A percentile compares a stretch with the other conserved stretches of the same genome.
Evolutionary conservation across 164 flowering plant species (phyloP).

Genomic region (Warburgia ugandensis): DNA sequence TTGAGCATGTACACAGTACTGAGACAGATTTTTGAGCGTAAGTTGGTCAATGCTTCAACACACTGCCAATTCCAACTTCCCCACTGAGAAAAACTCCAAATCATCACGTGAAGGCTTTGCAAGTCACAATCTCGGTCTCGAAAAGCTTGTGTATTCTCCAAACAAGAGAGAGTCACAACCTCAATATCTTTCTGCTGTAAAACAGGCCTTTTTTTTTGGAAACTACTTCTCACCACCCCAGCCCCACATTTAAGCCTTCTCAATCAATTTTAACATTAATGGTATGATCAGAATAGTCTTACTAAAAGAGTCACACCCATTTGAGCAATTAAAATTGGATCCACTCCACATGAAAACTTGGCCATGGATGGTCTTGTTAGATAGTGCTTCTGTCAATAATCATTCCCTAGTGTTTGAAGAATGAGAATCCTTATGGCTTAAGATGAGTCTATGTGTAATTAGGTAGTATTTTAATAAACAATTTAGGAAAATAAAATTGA

Average conservation of each 20-base stretch:
- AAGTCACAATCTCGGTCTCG: slow-evolving; percentile 27
- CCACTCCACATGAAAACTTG: no score
- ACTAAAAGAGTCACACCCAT: no score
- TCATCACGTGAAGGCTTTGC: slow-evolving; percentile 39
- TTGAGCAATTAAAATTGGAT: no score
- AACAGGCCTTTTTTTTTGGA: slow-evolving; percentile 15
- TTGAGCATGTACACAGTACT: no score
- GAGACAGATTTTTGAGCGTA: not conserved
- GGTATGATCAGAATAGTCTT: not conserved
- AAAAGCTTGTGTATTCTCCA: slow-evolving; percentile 23
- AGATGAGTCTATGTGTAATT: no score
- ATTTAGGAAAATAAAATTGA: no score
- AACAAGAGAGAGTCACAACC: slow-evolving; percentile 13
- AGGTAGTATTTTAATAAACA: no score
- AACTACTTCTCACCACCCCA: not conserved
- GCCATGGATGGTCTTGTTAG: no score
- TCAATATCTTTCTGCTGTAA: slow-evolving; percentile 25
- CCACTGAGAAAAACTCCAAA: slow-evolving; percentile 26
- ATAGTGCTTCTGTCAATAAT: no score
- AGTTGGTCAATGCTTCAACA: slow-evolving; percentile 23
- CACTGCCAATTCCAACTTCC: slow-evolving; percentile 24
- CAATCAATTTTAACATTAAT: not conserved
- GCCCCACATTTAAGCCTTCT: not conserved
- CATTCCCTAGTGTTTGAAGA: no score
- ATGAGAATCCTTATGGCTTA: no score